Conservation (phyloP, 106 monocot species). For the Hemerocallis citrina region DNA sequence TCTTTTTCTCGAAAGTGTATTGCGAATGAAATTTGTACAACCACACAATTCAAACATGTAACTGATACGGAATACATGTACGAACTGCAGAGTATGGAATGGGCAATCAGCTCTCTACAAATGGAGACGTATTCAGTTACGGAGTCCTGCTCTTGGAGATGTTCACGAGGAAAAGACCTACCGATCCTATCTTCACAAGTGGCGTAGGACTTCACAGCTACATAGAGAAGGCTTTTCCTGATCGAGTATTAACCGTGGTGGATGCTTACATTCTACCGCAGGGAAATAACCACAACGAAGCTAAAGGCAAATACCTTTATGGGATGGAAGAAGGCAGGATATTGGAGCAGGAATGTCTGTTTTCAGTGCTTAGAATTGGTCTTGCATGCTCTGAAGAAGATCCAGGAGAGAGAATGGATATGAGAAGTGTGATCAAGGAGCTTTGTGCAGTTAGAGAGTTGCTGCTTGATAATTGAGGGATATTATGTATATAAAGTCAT, state of each 20-base stretch:
- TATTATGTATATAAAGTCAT: no score
- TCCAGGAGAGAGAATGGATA: conserved; percentile 4
- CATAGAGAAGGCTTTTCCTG: background rate
- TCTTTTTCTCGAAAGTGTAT: background rate
- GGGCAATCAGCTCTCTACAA: conserved; percentile 4
- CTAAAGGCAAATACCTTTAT: background rate
- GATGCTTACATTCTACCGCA: background rate
- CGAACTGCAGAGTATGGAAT: conserved; percentile 11
- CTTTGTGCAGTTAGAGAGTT: background rate
- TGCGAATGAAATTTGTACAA: background rate
- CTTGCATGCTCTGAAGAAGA: conserved; percentile 8
- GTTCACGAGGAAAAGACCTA: conserved; percentile 16
- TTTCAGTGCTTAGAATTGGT: conserved; percentile 4
- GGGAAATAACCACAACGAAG: background rate
- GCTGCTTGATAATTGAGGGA: no score
- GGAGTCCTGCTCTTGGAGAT: conserved; percentile 18
- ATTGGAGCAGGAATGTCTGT: background rate
- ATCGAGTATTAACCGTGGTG: background rate
- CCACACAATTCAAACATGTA: no score
- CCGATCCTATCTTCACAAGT: conserved; percentile 11
- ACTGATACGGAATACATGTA: background rate
- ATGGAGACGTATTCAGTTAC: conserved; percentile 13
- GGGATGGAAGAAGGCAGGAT: no score
- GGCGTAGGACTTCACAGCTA: conserved; percentile 4
- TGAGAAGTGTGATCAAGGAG: conserved; percentile 1